Percentiles rank a stretch among this genome's conserved stretches.
Evolutionary conservation across 768 basidiomycete genomes (phyloP).

Genomic region (Galerina sulciceps): DNA sequence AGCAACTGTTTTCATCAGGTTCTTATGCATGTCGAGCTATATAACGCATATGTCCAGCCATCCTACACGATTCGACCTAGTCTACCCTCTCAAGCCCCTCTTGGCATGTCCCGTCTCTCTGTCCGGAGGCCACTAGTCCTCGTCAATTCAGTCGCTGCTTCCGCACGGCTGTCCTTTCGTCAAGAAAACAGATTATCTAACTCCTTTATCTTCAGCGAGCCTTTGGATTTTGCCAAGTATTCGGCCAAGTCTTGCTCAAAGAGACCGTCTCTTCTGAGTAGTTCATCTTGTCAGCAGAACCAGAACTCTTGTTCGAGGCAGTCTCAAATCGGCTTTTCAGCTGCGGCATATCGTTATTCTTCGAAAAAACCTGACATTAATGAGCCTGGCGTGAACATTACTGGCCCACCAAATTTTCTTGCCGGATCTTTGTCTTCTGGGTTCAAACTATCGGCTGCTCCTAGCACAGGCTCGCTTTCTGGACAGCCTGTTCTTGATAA

Average conservation of each 20-base stretch:
- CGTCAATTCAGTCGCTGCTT: not conserved
- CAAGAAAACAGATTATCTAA: not conserved
- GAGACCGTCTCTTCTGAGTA: no score
- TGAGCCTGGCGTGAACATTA: not conserved
- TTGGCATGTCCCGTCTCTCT: not conserved
- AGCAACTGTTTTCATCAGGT: not conserved
- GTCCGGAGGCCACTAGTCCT: constrained; percentile 1
- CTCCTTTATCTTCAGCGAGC: constrained; percentile 18
- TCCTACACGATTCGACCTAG: not conserved
- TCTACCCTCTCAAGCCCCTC: constrained; percentile 2
- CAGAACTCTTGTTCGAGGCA: no score
- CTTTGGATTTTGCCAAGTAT: constrained; percentile 12
- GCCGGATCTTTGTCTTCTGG: constrained; percentile 5
- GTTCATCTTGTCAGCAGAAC: not conserved
- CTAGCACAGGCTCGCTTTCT: not conserved
- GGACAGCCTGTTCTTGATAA: no score
- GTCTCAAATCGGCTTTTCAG: no score
- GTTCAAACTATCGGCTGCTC: not conserved
- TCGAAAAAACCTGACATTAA: not conserved
- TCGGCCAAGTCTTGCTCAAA: not conserved
- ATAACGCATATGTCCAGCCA: constrained; percentile 19
- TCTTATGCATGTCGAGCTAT: not conserved
- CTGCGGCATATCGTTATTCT: not conserved
- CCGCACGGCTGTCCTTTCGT: not conserved
- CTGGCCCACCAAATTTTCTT: not conserved